phyloP scores from a whole-genome alignment of 1,139 yeast species.

The Hyphopichia burtonii region DNA sequence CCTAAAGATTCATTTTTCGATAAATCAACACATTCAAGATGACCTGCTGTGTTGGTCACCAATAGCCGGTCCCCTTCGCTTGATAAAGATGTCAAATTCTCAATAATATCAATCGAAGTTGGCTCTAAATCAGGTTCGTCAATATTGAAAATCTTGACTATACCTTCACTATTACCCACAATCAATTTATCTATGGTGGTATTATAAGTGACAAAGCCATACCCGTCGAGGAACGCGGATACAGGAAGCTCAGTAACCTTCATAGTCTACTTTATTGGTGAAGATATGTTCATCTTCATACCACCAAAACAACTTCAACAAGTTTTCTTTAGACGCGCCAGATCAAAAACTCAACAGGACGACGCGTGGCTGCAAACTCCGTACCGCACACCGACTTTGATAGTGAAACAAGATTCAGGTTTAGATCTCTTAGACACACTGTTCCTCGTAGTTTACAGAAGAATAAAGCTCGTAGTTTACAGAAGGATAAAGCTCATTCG shows the following conservation, averaged over 20 bases:
- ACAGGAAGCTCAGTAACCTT: conserved; percentile 11
- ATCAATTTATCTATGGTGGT: conserved; percentile 34
- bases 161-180: conserved; percentile 51
- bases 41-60: conserved; percentile 36
- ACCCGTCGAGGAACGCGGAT: conserved; percentile 47
- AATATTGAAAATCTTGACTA: conserved; percentile 49
- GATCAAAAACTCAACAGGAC: neutral
- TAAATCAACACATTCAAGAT: conserved; percentile 30
- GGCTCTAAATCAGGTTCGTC: conserved; percentile 54
- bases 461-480: too few relatives aligned
- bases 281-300: too few relatives aligned
- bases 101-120: conserved; percentile 49
- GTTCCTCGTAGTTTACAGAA: too few relatives aligned
- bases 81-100: conserved; percentile 37
- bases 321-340: neutral
- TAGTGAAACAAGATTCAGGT: too few relatives aligned
- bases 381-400: too few relatives aligned
- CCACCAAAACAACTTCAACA: too few relatives aligned
- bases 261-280: too few relatives aligned
- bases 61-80: conserved; percentile 20
- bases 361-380: neutral
- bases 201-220: conserved; percentile 42
- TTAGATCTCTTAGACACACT: too few relatives aligned
- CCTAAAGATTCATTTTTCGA: conserved; percentile 19
- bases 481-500: too few relatives aligned